These are phyloP conservation scores for Phylloboletellus chloephorus DNA, from an alignment of 1,284 basidiomycete species.

Conservation along the genomic window DNA sequence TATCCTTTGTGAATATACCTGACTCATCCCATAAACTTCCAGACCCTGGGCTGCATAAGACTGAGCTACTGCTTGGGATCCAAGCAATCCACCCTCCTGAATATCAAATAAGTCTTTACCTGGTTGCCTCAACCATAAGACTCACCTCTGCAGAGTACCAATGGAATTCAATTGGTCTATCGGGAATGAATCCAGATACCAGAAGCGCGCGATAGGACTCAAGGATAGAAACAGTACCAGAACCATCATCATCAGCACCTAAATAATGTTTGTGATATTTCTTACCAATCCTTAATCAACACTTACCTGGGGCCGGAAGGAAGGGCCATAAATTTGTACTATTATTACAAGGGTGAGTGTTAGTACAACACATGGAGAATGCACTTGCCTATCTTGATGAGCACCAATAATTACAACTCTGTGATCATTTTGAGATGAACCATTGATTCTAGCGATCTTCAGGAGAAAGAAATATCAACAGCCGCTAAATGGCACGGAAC, in stretches of 20 bases:
- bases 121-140: conserved; percentile 2
- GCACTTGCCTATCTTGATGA: conserved; percentile 79
- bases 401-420: conserved; percentile 69
- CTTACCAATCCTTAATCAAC: conserved; percentile 1
- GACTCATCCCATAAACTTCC: conserved; percentile 85
- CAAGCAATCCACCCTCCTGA: conserved; percentile 90
- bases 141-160: conserved; percentile 89
- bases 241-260: conserved; percentile 87
- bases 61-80: conserved; percentile 86
- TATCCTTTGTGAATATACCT: conserved; percentile 42
- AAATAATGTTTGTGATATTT: conserved; percentile 5
- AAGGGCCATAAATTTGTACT: conserved; percentile 88
- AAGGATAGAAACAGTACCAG: conserved; percentile 88
- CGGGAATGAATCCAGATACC: conserved; percentile 72
- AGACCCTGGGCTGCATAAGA: conserved; percentile 61
- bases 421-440: conserved; percentile 56
- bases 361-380: conserved; percentile 10
- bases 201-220: conserved; percentile 85
- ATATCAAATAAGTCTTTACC: conserved; percentile 7
- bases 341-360: conserved; percentile 12
- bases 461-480: conserved; percentile 9
- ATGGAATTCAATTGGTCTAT: conserved; percentile 85
- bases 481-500: not conserved
- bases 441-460: conserved; percentile 69
- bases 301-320: conserved; percentile 76